Evolutionary conservation across 108 stramenopile species (phyloP).

Genomic region (Cylindrotheca closterium): DNA sequence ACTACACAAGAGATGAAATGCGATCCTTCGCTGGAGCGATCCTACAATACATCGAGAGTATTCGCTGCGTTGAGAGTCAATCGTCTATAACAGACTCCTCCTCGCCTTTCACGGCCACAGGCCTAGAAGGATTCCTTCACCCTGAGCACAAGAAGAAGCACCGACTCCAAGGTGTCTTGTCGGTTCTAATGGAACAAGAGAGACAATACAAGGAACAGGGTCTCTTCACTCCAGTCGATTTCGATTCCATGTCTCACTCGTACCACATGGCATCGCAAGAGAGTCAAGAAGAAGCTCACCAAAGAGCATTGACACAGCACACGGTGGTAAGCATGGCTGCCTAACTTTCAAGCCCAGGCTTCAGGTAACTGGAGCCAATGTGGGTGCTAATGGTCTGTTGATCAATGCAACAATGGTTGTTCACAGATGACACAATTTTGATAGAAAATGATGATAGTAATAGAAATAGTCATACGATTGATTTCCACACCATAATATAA

Average conservation of each 20-base stretch:
- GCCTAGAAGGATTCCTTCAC: neutral
- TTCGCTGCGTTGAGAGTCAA: neutral
- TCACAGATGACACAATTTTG: no score
- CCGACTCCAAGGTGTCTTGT: conserved; percentile 5
- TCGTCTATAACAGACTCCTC: no score
- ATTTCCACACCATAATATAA: no score
- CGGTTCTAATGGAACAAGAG: conserved; percentile 17
- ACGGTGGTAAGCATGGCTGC: no score
- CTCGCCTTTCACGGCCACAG: neutral
- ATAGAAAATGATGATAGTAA: no score
- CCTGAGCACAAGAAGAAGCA: conserved; percentile 1
- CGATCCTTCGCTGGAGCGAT: neutral
- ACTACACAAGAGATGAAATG: neutral
- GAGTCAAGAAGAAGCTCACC: neutral
- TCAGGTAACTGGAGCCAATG: no score
- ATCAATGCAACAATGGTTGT: no score
- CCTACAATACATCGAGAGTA: neutral
- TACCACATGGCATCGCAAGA: neutral
- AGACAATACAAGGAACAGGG: conserved; percentile 8
- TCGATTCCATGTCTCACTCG: neutral
- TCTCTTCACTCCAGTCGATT: neutral
- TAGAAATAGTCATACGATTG: no score
- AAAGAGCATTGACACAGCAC: neutral
- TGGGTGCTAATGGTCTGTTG: no score
- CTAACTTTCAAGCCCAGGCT: no score